Percentiles rank a stretch among this genome's conserved stretches.
Conservation (phyloP, 257 asterid genomes). For the Solanum appendiculatum region DNA sequence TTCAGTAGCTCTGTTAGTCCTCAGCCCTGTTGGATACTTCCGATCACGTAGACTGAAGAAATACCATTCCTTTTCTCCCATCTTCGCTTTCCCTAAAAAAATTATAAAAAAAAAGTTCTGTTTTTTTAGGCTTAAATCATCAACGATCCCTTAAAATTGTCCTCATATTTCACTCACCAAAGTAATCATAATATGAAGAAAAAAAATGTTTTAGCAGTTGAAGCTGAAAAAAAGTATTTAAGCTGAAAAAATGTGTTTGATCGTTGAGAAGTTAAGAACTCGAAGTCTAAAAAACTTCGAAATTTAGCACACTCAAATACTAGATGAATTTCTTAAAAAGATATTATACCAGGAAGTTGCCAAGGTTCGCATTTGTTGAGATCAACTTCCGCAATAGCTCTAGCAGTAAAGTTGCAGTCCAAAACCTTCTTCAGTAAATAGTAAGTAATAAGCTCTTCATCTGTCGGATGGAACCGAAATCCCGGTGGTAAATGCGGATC, state of each 20-base stretch:
- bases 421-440: conserved; percentile 76
- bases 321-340: background rate
- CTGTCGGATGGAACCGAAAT: conserved; percentile 82
- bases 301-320: background rate
- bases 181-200: too few species aligned
- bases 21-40: conserved; percentile 78
- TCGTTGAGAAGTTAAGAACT: too few species aligned
- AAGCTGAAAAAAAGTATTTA: background rate
- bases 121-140: background rate
- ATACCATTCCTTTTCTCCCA: conserved; percentile 97
- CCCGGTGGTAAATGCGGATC: conserved; percentile 72
- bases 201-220: background rate
- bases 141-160: too few species aligned
- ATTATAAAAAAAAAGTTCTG: rapidly evolving
- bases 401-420: conserved; percentile 41
- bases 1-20: conserved; percentile 94
- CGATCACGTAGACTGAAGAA: conserved; percentile 80
- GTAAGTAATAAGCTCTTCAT: conserved; percentile 79
- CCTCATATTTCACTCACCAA: too few species aligned
- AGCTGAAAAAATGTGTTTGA: too few species aligned
- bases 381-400: conserved; percentile 85
- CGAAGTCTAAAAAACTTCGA: too few species aligned
- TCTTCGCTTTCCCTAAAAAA: conserved; percentile 45
- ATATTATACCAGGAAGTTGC: conserved; percentile 63
- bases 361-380: conserved; percentile 94